Evolutionary conservation across 2,329 filamentous ascomycete species (phyloP).

Genomic region (Cladophialophora psammophila): DNA sequence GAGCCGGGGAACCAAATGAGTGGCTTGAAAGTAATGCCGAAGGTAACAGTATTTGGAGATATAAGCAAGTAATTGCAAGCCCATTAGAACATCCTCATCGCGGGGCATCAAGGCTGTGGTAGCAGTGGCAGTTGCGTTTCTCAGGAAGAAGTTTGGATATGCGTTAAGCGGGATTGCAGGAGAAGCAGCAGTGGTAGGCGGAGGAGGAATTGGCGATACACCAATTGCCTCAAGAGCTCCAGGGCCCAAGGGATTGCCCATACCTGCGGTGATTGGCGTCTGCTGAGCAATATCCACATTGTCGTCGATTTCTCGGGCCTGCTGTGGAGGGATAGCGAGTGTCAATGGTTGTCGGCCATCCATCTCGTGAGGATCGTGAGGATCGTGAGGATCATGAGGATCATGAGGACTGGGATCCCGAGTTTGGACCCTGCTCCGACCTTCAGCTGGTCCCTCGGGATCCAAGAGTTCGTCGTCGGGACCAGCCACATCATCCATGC

Average conservation of each 20-base stretch:
- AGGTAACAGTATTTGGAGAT: constrained; percentile 99
- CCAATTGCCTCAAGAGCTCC: constrained; percentile 73
- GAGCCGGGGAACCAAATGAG: constrained; percentile 88
- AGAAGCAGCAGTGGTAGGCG: constrained; percentile 70
- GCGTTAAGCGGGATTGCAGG: constrained; percentile 74
- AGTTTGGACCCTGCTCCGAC: constrained; percentile 59
- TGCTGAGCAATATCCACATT: constrained; percentile 95
- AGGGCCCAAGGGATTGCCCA: constrained; percentile 73
- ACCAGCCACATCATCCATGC: constrained; percentile 80
- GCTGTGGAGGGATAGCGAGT: constrained; percentile 74
- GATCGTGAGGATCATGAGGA: constrained; percentile 26
- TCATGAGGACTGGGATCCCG: constrained; percentile 37
- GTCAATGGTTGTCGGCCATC: constrained; percentile 65
- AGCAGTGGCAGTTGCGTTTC: constrained; percentile 70
- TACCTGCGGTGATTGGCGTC: constrained; percentile 81
- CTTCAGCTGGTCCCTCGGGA: constrained; percentile 75
- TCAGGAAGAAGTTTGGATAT: constrained; percentile 81
- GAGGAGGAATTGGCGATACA: constrained; percentile 75
- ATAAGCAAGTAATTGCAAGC: constrained; percentile 92
- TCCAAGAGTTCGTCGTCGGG: constrained; percentile 60
- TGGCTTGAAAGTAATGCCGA: constrained; percentile 91
- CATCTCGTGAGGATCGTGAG: constrained; percentile 29
- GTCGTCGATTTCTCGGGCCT: constrained; percentile 82
- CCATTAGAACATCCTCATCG: constrained; percentile 98
- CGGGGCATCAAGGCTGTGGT: constrained; percentile 91